Base-by-base conservation (phyloP, 2,329 filamentous ascomycete genomes). In the Pseudogymnoascus sp. region DNA sequence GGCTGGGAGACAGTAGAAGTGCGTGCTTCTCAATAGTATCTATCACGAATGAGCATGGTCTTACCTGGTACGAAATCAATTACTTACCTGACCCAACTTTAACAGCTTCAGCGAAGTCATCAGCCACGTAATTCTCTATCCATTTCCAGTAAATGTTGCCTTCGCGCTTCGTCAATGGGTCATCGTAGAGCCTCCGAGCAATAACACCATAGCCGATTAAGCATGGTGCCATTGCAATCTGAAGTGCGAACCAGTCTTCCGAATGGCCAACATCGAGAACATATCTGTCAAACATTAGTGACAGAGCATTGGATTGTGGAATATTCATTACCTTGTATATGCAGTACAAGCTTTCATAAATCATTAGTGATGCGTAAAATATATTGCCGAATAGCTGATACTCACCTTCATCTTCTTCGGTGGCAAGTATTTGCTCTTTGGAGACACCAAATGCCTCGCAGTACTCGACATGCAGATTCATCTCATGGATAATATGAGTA, bases 201-300 rank as follows among this genome's bases (percentile, higher is more conserved):
- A 96, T 90, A 63, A 85, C 84, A 8, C 88, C 88, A 73, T 97
- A 97, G 44, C 93, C 93, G n/a, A 97, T 82, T 34, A 96, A 80
- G 73, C 93, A 97, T 0, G 93, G 92, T 12, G 93, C 86, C 62
- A 97, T 81, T 4, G 91, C 88, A 66, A 97, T 80, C 71, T 96
- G 91, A 8, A 97, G 82, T 3, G 88, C 92, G 50, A 97, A 81
- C 87, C 89, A 96, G 77, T 96, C 92, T 72, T 95, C 86, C 1
- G 89, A 91, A 69, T 91, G 86, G 5, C 93, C 93, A 18, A 96
- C 82, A 70, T 97, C 93, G 62, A 97, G 85, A 25, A 96, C 88
- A 74, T 93, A 96, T 73, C 89, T 81, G 64, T 36, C 38, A 16
- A 14, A 12, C 1, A 36, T 56, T 56, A 56, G 59, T 44, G 14